These are phyloP conservation scores for Gossypium raimondii DNA, from an alignment of 345 rosid genomes.

Conservation along the genomic window DNA sequence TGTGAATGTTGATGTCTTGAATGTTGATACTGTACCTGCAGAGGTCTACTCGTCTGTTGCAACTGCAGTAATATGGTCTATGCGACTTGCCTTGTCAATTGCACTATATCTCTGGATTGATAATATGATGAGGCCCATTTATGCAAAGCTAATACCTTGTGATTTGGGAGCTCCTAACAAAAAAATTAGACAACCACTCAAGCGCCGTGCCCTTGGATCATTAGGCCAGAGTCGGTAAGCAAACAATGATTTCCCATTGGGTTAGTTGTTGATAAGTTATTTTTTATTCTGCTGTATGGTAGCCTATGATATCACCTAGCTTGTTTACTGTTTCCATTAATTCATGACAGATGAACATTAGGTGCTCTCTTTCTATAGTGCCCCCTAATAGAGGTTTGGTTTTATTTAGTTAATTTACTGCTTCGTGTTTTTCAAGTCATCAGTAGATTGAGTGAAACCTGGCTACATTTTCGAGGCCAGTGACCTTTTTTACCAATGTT, in stretches of 20 bases:
- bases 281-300: background rate
- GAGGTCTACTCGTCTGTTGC: slow-evolving; percentile 81
- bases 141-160: slow-evolving; percentile 85
- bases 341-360: background rate
- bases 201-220: slow-evolving; percentile 80
- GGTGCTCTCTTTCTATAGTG: background rate
- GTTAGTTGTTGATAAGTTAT: background rate
- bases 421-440: background rate
- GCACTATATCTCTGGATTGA: slow-evolving; percentile 79
- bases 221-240: slow-evolving; percentile 90
- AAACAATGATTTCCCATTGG: slow-evolving; percentile 9
- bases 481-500: background rate
- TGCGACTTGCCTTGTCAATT: slow-evolving; percentile 80
- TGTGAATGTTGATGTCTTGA: slow-evolving; percentile 72
- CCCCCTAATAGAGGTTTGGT: background rate
- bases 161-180: slow-evolving; percentile 74
- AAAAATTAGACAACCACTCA: slow-evolving; percentile 51
- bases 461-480: background rate
- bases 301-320: background rate
- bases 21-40: slow-evolving; percentile 73
- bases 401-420: background rate
- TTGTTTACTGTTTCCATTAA: background rate
- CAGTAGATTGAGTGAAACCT: background rate
- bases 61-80: slow-evolving; percentile 84
- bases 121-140: slow-evolving; percentile 71